Evolutionary conservation across 129 eudicot species (phyloP), one percentile per base, ranked within the genome.

Genomic region (Ambrosia artemisiifolia): DNA sequence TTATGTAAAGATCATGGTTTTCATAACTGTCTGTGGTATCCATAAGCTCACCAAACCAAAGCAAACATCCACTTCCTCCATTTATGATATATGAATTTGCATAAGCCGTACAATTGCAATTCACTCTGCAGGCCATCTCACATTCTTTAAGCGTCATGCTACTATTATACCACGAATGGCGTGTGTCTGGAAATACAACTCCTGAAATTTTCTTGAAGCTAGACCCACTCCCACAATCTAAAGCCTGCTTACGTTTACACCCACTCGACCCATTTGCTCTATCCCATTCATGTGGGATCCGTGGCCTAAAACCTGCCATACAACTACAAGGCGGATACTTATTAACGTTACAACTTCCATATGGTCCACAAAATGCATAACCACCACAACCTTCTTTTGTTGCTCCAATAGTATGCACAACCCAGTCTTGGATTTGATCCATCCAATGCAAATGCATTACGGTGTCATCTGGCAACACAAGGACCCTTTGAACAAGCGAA

Each of bases 111-210:
- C 80, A 82, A 2, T 28, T 38, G 71, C 83, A 82, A 30, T 82
- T 63, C 75, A 17, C 36, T 47, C 65, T 72, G 69, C 86, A 82
- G 5, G 44, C 51, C 1, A 30, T 55, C 79, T 70, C 75, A 63
- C 86, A 82, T 36, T 82, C 83, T 36, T 47, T 65, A 36, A 69
- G 86, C 28, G 71, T 78, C 86, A 82, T 78, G 59, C 54, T 69
- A 19, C 40, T 11, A 78, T 82, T 47, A 40, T 20, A 72, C 72
- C 68, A 28, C 11, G 78, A 57, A 3, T 30, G 46, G 12, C 24
- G 51, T 28, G 83, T 78, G 46, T 83, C 86, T 14, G 86, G 83
- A 57, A 78, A 48, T 65, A 69, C 69, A 48, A 75, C 16, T 6
- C 75, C 67, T 8, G 78, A 34, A 17, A 67, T 38, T 33, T 34